Base-by-base conservation (phyloP, 1,284 basidiomycete species). In the Rugosomyces carneus region DNA sequence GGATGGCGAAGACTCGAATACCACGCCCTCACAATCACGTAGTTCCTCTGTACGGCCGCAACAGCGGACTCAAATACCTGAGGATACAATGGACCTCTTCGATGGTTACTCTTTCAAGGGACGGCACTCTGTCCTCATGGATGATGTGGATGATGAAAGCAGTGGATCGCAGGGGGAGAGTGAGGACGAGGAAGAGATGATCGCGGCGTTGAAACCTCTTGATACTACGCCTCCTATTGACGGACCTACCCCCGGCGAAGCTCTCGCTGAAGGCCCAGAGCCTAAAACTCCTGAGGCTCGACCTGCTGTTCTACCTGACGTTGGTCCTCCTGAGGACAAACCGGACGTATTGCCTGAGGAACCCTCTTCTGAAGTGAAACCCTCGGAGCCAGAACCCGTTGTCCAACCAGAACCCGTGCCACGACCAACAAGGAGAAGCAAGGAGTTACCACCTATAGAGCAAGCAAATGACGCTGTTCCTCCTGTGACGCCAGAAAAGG, bases 91-190 rank as follows among this genome's bases (percentile, higher is more conserved):
- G 13, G 87, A 89, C 60, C 80, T 90, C 15, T 92, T 91, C 58
- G 89, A 91, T 64, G 89, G 88, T 10, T 92, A 92, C 62, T 90
- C 86, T 26, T 92, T 89, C 73, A 90, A 91, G 65, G 89, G 86
- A 9, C 72, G 87, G 23, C 74, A 89, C 63, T 89, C 88, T 3
- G 73, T 90, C 44, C 69, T 89, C 49, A 66, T 89, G 40, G 86
- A 87, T 49, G 81, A 80, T 32, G 31, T 11, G n/a, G 81, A 78
- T 2, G 80, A 79, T 7, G 72, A 67, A 42, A 73, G 61, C 37
- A 66, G 64, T 13, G 69, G 63, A n/a, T 70, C 69, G 34, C 76
- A 68, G 37, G 70, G 69, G 34, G 52, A 63, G 59, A 63, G 61
- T 59, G 56, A 67, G 50, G 39, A 69, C 7, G 69, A 68, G 29